Percentiles rank a stretch among this genome's conserved stretches.
Evolutionary conservation across 345 rosid genomes (phyloP).

Genomic region (Hypericum androsaemum): DNA sequence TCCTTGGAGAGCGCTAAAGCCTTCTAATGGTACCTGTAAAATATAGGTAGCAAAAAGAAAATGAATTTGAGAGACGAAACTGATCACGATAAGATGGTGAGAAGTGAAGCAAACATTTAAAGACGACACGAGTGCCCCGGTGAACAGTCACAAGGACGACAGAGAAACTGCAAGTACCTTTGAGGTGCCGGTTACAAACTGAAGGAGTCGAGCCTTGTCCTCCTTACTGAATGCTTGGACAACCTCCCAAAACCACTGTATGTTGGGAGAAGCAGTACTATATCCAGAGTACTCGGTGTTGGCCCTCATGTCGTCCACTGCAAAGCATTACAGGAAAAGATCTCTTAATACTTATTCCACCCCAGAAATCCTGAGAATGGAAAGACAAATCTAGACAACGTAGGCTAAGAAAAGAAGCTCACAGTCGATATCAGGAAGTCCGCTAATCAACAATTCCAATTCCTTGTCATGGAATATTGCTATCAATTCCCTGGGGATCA

Average conservation of each 20-base stretch:
- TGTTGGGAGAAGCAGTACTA: slow-evolving; percentile 79
- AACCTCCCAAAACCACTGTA: slow-evolving; percentile 99
- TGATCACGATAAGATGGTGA: neutral
- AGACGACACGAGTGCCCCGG: neutral
- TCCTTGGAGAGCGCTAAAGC: slow-evolving; percentile 92
- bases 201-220: slow-evolving; percentile 89
- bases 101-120: neutral
- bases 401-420: slow-evolving; percentile 20
- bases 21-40: slow-evolving; percentile 87
- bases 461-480: slow-evolving; percentile 93
- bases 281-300: slow-evolving; percentile 91
- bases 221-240: slow-evolving; percentile 95
- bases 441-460: slow-evolving; percentile 80
- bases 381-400: neutral
- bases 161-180: slow-evolving; percentile 38
- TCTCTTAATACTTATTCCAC: slow-evolving; percentile 4
- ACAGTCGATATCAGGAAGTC: slow-evolving; percentile 95
- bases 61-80: too few species aligned
- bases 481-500: slow-evolving; percentile 65
- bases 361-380: neutral
- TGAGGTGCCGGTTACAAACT: slow-evolving; percentile 95
- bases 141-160: neutral
- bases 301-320: slow-evolving; percentile 92
- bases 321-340: slow-evolving; percentile 9
- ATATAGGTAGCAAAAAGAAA: neutral